Percentiles rank a stretch among this genome's conserved stretches.
phyloP scores from a whole-genome alignment of 208 protist species.

The Leishmania tropica region DNA sequence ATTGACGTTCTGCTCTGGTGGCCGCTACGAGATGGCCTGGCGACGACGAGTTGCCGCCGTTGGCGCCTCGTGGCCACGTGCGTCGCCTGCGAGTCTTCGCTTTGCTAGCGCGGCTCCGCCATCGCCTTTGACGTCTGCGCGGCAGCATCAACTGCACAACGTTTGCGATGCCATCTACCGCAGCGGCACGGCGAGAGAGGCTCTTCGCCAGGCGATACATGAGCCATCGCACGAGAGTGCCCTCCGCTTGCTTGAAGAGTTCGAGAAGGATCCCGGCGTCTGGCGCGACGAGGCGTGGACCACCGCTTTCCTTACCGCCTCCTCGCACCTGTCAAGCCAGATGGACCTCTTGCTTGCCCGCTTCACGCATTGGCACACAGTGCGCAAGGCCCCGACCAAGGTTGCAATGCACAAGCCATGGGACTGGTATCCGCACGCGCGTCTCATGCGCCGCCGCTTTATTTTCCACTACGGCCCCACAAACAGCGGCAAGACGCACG shows the following conservation, averaged over 20 bases:
- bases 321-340: slow-evolving; percentile 16
- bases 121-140: background rate
- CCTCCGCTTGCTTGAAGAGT: slow-evolving; percentile 54
- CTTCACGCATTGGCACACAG: slow-evolving; percentile 71
- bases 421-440: slow-evolving; percentile 86
- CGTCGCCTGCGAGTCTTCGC: background rate
- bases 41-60: background rate
- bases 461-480: slow-evolving; percentile 94
- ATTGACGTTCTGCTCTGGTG: background rate
- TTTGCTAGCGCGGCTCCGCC: background rate
- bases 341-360: slow-evolving; percentile 39
- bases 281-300: slow-evolving; percentile 35
- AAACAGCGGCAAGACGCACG: slow-evolving; percentile 96
- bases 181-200: slow-evolving; percentile 48
- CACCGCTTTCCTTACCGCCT: slow-evolving; percentile 16
- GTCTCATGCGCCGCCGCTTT: slow-evolving; percentile 74
- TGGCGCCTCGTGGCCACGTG: background rate
- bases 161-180: slow-evolving; percentile 61
- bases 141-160: slow-evolving; percentile 10
- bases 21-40: background rate
- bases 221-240: slow-evolving; percentile 69
- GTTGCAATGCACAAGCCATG: slow-evolving; percentile 76
- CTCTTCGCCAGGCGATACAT: slow-evolving; percentile 59
- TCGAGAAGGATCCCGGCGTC: slow-evolving; percentile 41
- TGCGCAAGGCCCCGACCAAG: slow-evolving; percentile 49